Conservation (phyloP, 768 basidiomycete genomes). For the Butyriboletus loyo region DNA sequence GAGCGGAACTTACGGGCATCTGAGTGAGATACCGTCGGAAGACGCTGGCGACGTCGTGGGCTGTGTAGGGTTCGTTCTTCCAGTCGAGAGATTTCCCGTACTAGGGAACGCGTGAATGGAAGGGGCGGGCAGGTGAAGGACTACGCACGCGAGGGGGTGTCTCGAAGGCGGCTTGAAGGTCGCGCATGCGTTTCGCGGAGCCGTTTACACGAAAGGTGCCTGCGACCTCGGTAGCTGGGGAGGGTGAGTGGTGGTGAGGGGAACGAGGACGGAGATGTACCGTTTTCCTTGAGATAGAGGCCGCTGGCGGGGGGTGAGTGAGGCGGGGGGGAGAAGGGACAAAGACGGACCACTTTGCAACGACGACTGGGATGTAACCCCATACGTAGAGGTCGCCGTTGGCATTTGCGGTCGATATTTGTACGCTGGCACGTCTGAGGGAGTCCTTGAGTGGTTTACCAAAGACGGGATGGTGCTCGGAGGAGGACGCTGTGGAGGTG, state of each 20-base stretch:
- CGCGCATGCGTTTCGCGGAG: constrained; percentile 93
- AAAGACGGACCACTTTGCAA: constrained; percentile 84
- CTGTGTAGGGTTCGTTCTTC: constrained; percentile 81
- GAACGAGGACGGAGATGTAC: constrained; percentile 37
- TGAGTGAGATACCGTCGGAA: constrained; percentile 93
- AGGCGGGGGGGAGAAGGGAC: neutral
- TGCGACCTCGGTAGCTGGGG: constrained; percentile 79
- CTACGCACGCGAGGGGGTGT: constrained; percentile 71
- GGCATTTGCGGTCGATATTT: constrained; percentile 86
- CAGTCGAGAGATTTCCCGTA: constrained; percentile 94
- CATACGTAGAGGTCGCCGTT: constrained; percentile 84
- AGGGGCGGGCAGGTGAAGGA: neutral
- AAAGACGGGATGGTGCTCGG: constrained; percentile 63
- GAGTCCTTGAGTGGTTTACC: constrained; percentile 82
- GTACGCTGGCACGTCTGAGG: constrained; percentile 83
- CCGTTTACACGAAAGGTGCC: constrained; percentile 96
- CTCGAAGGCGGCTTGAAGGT: constrained; percentile 90
- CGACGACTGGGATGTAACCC: constrained; percentile 95
- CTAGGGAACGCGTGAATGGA: constrained; percentile 38
- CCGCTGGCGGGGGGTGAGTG: constrained; percentile 50
- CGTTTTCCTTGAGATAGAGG: constrained; percentile 90
- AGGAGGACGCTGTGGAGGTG: constrained; percentile 21
- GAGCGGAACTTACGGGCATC: constrained; percentile 75
- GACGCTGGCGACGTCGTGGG: constrained; percentile 96
- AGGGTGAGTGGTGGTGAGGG: neutral